phyloP scores from a whole-genome alignment of 1,284 basidiomycete species.

The Heterobasidion irregulare region DNA sequence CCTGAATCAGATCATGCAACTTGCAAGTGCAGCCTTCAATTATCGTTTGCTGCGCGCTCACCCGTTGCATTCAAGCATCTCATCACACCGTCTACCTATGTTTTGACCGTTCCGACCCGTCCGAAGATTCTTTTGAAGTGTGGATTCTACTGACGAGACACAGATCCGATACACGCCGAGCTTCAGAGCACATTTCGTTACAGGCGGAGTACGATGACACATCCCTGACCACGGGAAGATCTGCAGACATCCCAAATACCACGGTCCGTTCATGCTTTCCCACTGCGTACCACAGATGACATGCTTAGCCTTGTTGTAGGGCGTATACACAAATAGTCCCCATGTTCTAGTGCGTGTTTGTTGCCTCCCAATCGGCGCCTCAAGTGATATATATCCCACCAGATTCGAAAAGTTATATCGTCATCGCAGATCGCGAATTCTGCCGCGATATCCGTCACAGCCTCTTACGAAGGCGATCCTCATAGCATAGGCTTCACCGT shows the following conservation, averaged over 20 bases:
- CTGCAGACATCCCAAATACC: neutral
- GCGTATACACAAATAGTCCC: conserved; percentile 72
- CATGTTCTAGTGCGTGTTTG: conserved; percentile 57
- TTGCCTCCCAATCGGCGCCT: neutral
- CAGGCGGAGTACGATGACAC: conserved; percentile 42
- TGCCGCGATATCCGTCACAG: conserved; percentile 43
- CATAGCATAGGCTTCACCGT: conserved; percentile 58
- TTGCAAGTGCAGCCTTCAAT: conserved; percentile 3
- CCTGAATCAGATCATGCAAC: conserved; percentile 6
- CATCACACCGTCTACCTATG: conserved; percentile 18
- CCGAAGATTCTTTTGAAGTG: conserved; percentile 30
- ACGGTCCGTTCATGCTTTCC: neutral
- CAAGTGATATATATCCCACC: neutral
- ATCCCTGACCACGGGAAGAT: neutral
- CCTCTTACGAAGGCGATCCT: conserved; percentile 55
- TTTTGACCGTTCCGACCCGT: neutral
- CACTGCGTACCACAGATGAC: neutral
- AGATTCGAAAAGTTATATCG: conserved; percentile 4
- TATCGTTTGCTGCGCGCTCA: neutral
- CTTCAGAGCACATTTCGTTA: conserved; percentile 67
- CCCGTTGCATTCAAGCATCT: conserved; percentile 12
- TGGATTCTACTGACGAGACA: conserved; percentile 84
- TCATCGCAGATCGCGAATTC: conserved; percentile 4
- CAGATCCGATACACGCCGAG: conserved; percentile 44
- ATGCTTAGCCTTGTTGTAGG: conserved; percentile 26